phyloP scores from a whole-genome alignment of 2,329 filamentous ascomycete genomes.

The Dactylonectria estremocensis region DNA sequence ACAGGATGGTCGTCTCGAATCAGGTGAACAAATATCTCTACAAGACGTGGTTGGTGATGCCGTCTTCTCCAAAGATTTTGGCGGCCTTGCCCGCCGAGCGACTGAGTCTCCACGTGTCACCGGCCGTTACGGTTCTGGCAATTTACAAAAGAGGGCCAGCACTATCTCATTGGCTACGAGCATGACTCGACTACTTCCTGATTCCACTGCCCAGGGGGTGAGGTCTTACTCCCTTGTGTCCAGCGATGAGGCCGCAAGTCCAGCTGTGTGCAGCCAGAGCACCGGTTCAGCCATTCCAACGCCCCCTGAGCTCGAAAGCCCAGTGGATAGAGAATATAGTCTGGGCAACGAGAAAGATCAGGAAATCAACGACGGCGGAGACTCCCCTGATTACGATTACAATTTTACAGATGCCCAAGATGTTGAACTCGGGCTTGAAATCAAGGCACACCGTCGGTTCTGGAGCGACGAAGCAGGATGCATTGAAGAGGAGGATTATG shows the following conservation, averaged over 20 bases:
- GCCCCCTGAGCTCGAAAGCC: constrained; percentile 56
- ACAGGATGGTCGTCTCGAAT: constrained; percentile 43
- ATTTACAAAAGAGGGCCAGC: constrained; percentile 43
- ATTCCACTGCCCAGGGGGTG: constrained; percentile 20
- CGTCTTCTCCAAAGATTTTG: constrained; percentile 53
- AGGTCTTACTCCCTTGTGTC: constrained; percentile 54
- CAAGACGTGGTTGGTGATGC: constrained; percentile 45
- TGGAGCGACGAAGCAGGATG: constrained; percentile 53
- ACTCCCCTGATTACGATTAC: constrained; percentile 50
- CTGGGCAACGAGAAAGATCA: constrained; percentile 40
- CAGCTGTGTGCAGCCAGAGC: constrained; percentile 55
- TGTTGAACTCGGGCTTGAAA: constrained; percentile 53
- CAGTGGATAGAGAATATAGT: constrained; percentile 48
- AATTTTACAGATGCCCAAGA: constrained; percentile 50
- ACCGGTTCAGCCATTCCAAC: constrained; percentile 55
- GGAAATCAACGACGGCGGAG: constrained; percentile 37
- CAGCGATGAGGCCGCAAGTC: constrained; percentile 55
- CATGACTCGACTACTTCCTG: constrained; percentile 39
- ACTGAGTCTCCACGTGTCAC: constrained; percentile 48
- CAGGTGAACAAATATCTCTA: constrained; percentile 27
- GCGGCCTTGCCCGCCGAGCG: constrained; percentile 55
- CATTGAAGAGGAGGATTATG: constrained; percentile 57
- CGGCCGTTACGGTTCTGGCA: constrained; percentile 39
- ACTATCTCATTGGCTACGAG: constrained; percentile 41
- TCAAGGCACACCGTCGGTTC: constrained; percentile 54